These are phyloP conservation scores for Coccomyxa subellipsoidea DNA, from an alignment of 163 green algal species.

Conservation along the genomic window DNA sequence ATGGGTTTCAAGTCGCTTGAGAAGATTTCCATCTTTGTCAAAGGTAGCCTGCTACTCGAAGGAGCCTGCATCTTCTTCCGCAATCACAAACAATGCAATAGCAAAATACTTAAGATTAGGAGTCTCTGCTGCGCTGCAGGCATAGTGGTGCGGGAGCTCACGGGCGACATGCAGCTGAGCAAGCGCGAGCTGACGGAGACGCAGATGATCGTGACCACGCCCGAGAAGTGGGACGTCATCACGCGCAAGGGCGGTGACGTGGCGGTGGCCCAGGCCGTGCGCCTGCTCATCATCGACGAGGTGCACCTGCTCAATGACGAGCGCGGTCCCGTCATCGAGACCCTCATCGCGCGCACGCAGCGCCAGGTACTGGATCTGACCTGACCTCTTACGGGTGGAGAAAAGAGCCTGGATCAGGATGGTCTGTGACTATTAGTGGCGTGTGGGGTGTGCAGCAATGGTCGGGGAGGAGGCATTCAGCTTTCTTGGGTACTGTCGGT, in stretches of 20 bases:
- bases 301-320: slow-evolving; percentile 97
- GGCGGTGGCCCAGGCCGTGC: slow-evolving; percentile 66
- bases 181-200: slow-evolving; percentile 93
- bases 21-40: too few species aligned
- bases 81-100: too few species aligned
- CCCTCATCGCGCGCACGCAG: slow-evolving; percentile 88
- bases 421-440: too few species aligned
- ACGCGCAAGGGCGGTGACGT: slow-evolving; percentile 94
- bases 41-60: too few species aligned
- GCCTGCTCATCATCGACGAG: slow-evolving; percentile 97
- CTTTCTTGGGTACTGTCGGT: too few species aligned
- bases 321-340: slow-evolving; percentile 94
- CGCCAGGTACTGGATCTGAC: slow-evolving; percentile 73
- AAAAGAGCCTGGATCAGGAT: too few species aligned
- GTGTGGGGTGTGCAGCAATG: too few species aligned
- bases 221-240: slow-evolving; percentile 99
- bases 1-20: too few species aligned
- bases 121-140: slow-evolving; percentile 34
- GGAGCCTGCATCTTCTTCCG: too few species aligned
- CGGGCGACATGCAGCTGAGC: slow-evolving; percentile 95
- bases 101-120: background rate
- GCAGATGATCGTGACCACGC: slow-evolving; percentile 99
- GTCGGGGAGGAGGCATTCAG: too few species aligned
- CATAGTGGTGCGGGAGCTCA: slow-evolving; percentile 86
- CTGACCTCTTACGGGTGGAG: too few species aligned